Evolutionary conservation across 148 eudicot genomes (phyloP).

Genomic region (Rhododendron ovatum): DNA sequence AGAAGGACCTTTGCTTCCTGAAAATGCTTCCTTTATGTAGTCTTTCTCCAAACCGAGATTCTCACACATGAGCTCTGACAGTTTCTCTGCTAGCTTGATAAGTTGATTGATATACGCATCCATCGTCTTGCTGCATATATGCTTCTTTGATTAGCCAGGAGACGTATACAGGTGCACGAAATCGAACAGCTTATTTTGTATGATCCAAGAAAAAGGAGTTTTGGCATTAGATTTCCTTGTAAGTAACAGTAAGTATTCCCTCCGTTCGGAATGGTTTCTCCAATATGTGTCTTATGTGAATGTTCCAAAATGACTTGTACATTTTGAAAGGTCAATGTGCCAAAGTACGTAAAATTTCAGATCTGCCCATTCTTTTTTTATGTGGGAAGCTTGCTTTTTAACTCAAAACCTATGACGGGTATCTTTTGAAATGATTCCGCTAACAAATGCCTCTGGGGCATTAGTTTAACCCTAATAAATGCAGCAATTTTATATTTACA

Average conservation of each 20-base stretch:
- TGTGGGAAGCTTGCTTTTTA: background rate
- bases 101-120: conserved; percentile 55
- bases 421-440: background rate
- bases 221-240: background rate
- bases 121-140: conserved; percentile 52
- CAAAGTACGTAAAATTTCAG: background rate
- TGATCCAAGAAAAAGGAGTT: background rate
- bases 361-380: background rate
- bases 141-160: background rate
- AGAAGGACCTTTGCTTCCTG: conserved; percentile 54
- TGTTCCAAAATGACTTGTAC: background rate
- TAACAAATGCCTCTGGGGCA: too few relatives aligned
- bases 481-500: too few relatives aligned
- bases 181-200: background rate
- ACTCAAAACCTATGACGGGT: background rate
- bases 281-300: background rate
- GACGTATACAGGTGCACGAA: background rate
- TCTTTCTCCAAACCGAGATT: conserved; percentile 63
- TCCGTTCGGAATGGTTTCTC: background rate
- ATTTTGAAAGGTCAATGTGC: background rate
- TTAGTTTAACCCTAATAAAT: too few relatives aligned
- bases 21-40: conserved; percentile 47
- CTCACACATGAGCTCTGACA: conserved; percentile 66
- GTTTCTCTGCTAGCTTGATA: conserved; percentile 56
- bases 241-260: background rate